Conservation (phyloP, 2,329 filamentous ascomycete genomes). For the Kalmusia sp. region DNA sequence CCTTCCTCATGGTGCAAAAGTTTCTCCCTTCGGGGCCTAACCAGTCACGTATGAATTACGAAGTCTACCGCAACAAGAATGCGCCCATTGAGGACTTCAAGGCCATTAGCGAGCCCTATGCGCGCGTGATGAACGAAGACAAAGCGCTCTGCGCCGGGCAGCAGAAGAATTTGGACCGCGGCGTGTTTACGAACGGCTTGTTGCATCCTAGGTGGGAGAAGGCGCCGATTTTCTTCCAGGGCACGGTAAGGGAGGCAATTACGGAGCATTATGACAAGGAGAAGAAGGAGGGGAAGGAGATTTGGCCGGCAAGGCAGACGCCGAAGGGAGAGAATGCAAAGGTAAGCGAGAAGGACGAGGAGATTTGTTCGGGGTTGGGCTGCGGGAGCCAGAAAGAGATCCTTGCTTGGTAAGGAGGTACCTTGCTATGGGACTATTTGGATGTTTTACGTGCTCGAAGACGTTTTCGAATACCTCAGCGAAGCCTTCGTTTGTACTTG, state of each 20-base stretch:
- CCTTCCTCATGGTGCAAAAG: conserved; percentile 67
- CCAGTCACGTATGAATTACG: conserved; percentile 63
- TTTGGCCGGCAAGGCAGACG: conserved; percentile 46
- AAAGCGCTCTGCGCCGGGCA: conserved; percentile 65
- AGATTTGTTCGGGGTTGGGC: conserved; percentile 43
- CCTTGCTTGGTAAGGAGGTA: conserved; percentile 26
- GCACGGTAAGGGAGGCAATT: conserved; percentile 55
- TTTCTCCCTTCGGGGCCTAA: conserved; percentile 62
- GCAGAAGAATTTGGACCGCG: conserved; percentile 66
- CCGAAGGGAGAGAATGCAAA: conserved; percentile 50
- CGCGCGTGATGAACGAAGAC: conserved; percentile 69
- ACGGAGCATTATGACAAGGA: conserved; percentile 30
- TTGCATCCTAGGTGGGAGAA: conserved; percentile 67
- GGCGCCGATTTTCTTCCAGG: conserved; percentile 63
- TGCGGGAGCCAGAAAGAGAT: conserved; percentile 23
- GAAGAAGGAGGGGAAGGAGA: conserved; percentile 21
- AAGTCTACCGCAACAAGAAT: conserved; percentile 66
- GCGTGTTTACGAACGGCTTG: conserved; percentile 67
- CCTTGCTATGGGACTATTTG: no score
- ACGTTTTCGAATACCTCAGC: no score
- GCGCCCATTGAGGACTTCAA: conserved; percentile 65
- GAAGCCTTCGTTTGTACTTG: no score
- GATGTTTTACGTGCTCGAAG: neutral
- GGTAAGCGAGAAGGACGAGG: conserved; percentile 55
- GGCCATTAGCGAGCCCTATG: conserved; percentile 65